phyloP scores from a whole-genome alignment of 2,329 filamentous ascomycete species.

The Trichoderma asperellum region DNA sequence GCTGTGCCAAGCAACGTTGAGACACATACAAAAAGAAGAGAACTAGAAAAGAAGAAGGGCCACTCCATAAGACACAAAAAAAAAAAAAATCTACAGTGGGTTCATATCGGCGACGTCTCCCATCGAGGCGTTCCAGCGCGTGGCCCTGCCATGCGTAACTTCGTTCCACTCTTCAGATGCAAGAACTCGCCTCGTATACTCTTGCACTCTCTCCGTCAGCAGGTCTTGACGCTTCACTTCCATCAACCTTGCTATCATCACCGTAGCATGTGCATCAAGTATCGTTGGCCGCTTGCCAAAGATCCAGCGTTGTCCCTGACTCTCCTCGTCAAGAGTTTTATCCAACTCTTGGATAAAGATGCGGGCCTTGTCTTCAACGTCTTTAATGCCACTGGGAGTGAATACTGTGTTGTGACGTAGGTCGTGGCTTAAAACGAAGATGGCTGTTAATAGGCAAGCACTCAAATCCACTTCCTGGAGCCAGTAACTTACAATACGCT shows the following conservation, averaged over 20 bases:
- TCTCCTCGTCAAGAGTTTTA: constrained; percentile 29
- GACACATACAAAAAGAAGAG: neutral
- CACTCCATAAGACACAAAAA: too few relatives aligned
- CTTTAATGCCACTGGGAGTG: constrained; percentile 35
- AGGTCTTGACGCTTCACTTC: constrained; percentile 36
- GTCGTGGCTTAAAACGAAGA: constrained; percentile 37
- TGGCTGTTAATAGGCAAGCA: neutral
- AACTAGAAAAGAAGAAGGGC: too few relatives aligned
- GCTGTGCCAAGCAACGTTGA: neutral
- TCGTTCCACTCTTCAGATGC: constrained; percentile 37
- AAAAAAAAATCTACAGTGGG: constrained; percentile 24
- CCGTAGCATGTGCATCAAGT: constrained; percentile 37
- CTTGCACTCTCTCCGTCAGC: constrained; percentile 32
- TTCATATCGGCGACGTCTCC: constrained; percentile 34
- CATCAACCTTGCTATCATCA: constrained; percentile 34
- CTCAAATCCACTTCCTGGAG: neutral
- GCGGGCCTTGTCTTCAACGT: constrained; percentile 34
- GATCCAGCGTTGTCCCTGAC: constrained; percentile 34
- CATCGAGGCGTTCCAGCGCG: constrained; percentile 34
- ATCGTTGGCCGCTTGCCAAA: constrained; percentile 39
- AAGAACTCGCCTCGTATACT: constrained; percentile 33
- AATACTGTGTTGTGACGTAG: constrained; percentile 33
- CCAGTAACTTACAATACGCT: constrained; percentile 38
- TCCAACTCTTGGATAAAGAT: constrained; percentile 35
- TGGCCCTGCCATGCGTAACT: constrained; percentile 36